A percentile compares a stretch with the other conserved stretches of the same genome.
phyloP scores from a whole-genome alignment of 805 yeast species.

The Candida quercuum region DNA sequence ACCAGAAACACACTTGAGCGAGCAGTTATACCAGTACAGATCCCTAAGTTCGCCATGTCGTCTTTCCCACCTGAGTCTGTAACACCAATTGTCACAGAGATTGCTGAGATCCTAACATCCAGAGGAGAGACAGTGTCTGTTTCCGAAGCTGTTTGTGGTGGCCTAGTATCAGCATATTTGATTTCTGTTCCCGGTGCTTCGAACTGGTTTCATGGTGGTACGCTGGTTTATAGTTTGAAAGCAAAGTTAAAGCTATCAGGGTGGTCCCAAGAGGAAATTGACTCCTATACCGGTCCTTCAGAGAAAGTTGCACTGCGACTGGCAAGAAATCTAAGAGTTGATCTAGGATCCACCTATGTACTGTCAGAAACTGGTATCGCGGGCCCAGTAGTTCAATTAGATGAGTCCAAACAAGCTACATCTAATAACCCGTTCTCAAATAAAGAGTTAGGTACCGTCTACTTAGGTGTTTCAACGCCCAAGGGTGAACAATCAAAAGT shows the following conservation, averaged over 20 bases:
- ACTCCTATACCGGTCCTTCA: slow-evolving; percentile 74
- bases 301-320: slow-evolving; percentile 68
- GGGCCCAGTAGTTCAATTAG: slow-evolving; percentile 47
- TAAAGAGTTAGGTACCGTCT: slow-evolving; percentile 59
- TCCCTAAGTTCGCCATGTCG: too few species aligned
- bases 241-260: slow-evolving; percentile 74
- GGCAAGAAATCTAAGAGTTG: slow-evolving; percentile 75
- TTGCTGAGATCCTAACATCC: slow-evolving; percentile 49
- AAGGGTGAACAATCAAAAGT: slow-evolving; percentile 43
- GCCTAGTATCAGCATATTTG: slow-evolving; percentile 71
- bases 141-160: slow-evolving; percentile 90
- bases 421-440: slow-evolving; percentile 20
- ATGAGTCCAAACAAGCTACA: slow-evolving; percentile 26
- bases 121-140: slow-evolving; percentile 67
- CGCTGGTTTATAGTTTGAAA: slow-evolving; percentile 70
- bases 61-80: slow-evolving; percentile 60
- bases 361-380: slow-evolving; percentile 87
- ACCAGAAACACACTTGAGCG: too few species aligned
- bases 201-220: slow-evolving; percentile 76
- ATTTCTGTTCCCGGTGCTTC: slow-evolving; percentile 87
- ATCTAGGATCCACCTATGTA: slow-evolving; percentile 77
- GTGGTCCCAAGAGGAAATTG: slow-evolving; percentile 69
- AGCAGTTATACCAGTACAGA: too few species aligned
- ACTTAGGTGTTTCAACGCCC: slow-evolving; percentile 67
- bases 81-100: slow-evolving; percentile 43